Conservation (phyloP, 352 stramenopile genomes). For the Blastocystis sp. region DNA sequence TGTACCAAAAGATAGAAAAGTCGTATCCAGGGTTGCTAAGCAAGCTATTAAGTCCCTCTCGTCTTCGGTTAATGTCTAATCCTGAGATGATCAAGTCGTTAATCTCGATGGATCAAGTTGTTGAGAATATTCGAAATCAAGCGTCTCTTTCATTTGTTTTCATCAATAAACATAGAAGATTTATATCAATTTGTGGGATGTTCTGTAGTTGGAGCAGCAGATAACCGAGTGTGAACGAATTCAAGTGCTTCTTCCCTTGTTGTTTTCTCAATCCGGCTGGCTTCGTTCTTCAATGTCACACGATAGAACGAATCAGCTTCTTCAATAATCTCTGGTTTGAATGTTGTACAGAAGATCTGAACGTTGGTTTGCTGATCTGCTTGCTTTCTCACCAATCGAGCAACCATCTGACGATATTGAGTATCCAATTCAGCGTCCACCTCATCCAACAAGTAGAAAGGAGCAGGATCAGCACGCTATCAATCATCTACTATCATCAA, state of each 20-base stretch:
- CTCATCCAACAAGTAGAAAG: slow-evolving; percentile 99
- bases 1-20: slow-evolving; percentile 24
- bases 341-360: slow-evolving; percentile 99
- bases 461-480: slow-evolving; percentile 90
- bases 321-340: slow-evolving; percentile 94
- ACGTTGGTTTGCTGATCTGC: slow-evolving; percentile 83
- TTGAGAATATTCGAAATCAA: not conserved
- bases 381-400: slow-evolving; percentile 89
- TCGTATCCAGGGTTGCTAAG: not conserved
- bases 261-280: slow-evolving; percentile 83
- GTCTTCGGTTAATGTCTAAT: not conserved
- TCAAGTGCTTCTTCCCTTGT: slow-evolving; percentile 89
- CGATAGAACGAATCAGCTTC: slow-evolving; percentile 92
- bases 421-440: slow-evolving; percentile 98
- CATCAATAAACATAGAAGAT: not conserved
- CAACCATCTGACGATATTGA: slow-evolving; percentile 90
- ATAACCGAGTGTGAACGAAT: slow-evolving; percentile 75
- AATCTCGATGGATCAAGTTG: slow-evolving; percentile 1
- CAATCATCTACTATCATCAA: not conserved
- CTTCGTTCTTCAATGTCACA: slow-evolving; percentile 97
- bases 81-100: slow-evolving; percentile 31
- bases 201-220: not conserved
- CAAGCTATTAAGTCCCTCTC: not conserved
- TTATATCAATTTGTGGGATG: not conserved
- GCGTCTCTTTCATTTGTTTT: not conserved